Conservation (phyloP, 1,284 basidiomycete species). For the Ganoderma multipileum region DNA sequence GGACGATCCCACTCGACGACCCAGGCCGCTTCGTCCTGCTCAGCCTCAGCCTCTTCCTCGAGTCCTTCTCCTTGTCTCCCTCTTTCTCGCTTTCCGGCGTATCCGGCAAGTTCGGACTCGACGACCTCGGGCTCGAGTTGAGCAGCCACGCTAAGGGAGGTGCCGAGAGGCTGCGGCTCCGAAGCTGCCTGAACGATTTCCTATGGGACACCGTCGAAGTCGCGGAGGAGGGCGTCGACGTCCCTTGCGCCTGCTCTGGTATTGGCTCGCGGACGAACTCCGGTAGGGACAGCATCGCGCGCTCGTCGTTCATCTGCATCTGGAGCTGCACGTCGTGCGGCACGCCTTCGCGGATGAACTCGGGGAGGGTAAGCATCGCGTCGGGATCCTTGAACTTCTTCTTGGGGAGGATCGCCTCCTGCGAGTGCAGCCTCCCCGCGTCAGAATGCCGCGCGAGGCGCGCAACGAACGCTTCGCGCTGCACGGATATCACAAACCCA, state of each 20-base stretch:
- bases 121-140: conserved; percentile 37
- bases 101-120: conserved; percentile 26
- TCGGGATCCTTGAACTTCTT: conserved; percentile 56
- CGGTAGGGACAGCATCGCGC: conserved; percentile 61
- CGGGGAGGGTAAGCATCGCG: conserved; percentile 63
- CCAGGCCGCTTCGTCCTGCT: conserved; percentile 37
- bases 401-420: conserved; percentile 62
- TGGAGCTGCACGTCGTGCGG: conserved; percentile 39
- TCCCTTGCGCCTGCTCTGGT: conserved; percentile 31
- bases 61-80: conserved; percentile 25
- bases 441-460: conserved; percentile 71
- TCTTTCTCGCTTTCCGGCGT: conserved; percentile 26
- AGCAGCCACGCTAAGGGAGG: conserved; percentile 75
- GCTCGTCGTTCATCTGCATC: conserved; percentile 49
- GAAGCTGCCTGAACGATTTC: conserved; percentile 41
- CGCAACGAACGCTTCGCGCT: conserved; percentile 77
- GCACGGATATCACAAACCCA: conserved; percentile 3
- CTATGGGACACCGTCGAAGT: conserved; percentile 33
- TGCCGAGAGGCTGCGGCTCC: conserved; percentile 74
- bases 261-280: conserved; percentile 60
- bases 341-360: conserved; percentile 69
- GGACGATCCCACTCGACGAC: conserved; percentile 36
- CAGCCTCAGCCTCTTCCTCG: conserved; percentile 16
- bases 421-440: conserved; percentile 70
- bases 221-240: conserved; percentile 36